Evolutionary conservation across 441 rosid genomes (phyloP), one percentile per base, ranked within the genome.

Genomic region (Adansonia grandidieri): DNA sequence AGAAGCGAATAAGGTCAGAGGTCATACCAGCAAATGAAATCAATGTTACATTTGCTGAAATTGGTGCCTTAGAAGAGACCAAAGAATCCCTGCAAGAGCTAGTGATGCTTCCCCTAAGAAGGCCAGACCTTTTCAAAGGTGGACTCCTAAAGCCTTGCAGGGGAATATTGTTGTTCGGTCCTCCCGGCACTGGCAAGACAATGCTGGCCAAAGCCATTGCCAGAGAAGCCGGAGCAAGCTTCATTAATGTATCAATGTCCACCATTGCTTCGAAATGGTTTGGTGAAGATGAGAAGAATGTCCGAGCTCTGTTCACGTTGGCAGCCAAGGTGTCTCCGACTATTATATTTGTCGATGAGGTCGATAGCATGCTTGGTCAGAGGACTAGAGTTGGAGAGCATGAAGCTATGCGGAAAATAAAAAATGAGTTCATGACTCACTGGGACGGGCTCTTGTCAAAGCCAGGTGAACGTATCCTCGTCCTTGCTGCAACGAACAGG

Each of bases 301-400:
- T 92, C 15, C 87, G 97, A 79, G 95, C 95, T 61, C 71, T 92
- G 81, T 92, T 92, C 86, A 85, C 91, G 1, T 77, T 92, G 71
- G 97, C 97, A 5, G 87, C 95, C 28, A 92, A 91, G 83, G 93
- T 92, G 14, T 88, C 93, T 10, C 97, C 97, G 0, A 88, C 95
- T 3, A 92, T 92, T 58, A 88, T 92, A 47, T 92, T 92, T 13
- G 91, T 91, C 51, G 95, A 92, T 60, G 93, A 92, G 82, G 97
- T 92, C n/a, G 97, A 92, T 80, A 91, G 95, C 87, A 91, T 92
- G 97, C 90, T 92, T 24, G 95, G 97, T 42, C 95, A 91, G 72
- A 80, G 95, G 70, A 85, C 93, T 1, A 85, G 92, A 82, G 91
- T 86, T 17, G 95, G 97, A 50, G 97, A 92, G 83, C 93, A 91